Conservation (phyloP, 305 asterid species). For the Fraxinus latifolia region DNA sequence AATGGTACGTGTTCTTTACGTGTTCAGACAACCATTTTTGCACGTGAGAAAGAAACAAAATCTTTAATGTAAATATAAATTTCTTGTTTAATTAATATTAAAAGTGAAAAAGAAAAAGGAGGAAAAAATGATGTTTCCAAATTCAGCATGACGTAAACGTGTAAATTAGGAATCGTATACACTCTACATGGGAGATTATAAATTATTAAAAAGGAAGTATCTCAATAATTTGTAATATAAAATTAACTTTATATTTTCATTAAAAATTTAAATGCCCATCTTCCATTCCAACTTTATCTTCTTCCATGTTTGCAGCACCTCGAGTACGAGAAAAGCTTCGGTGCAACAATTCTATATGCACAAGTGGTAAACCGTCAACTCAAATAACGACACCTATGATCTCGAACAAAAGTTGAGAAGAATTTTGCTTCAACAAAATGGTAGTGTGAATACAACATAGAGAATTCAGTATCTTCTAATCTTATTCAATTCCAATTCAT, state of each 20-base stretch:
- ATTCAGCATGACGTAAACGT: not conserved
- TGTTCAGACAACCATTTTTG: not conserved
- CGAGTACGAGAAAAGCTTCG: not conserved
- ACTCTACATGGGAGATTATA: not conserved
- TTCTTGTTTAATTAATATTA: not conserved
- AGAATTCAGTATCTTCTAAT: not conserved
- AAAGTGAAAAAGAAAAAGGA: not conserved
- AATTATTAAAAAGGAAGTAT: not conserved
- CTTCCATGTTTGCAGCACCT: not conserved
- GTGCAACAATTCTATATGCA: not conserved
- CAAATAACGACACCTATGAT: not conserved
- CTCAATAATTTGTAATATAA: not conserved
- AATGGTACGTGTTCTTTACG: not conserved
- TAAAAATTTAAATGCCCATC: not conserved
- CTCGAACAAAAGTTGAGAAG: not conserved
- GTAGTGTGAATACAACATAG: not conserved
- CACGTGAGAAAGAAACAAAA: not conserved
- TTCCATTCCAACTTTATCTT: not conserved
- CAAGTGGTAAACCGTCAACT: not conserved
- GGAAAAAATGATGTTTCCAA: not conserved
- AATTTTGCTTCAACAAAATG: no score
- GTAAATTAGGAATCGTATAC: not conserved
- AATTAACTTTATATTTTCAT: no score
- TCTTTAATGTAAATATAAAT: not conserved
- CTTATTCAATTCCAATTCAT: not conserved